Conservation (phyloP, 257 asterid species). For the Penstemon eatonii region DNA sequence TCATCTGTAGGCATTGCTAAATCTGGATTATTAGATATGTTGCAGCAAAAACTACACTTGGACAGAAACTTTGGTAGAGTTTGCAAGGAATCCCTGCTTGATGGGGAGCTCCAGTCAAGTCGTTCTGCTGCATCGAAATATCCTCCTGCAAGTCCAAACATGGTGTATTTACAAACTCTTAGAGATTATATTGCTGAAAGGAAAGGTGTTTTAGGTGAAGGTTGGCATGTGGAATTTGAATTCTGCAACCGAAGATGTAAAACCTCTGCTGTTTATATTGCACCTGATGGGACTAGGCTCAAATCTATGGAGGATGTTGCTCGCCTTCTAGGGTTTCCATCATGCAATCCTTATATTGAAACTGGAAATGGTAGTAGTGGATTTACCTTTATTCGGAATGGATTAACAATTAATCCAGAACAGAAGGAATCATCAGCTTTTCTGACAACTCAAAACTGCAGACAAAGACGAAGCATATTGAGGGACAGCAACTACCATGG, state of each 20-base stretch:
- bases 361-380: slow-evolving; percentile 43
- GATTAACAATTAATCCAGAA: slow-evolving; percentile 32
- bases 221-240: slow-evolving; percentile 82
- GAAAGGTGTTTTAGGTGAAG: slow-evolving; percentile 66
- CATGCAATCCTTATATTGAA: slow-evolving; percentile 35
- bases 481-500: slow-evolving; percentile 36
- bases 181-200: slow-evolving; percentile 66
- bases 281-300: slow-evolving; percentile 76
- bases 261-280: slow-evolving; percentile 62
- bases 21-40: slow-evolving; percentile 32
- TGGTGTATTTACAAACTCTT: slow-evolving; percentile 63
- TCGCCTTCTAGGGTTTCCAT: slow-evolving; percentile 56
- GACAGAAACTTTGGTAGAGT: slow-evolving; percentile 27
- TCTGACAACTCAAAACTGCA: slow-evolving; percentile 33
- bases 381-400: slow-evolving; percentile 33
- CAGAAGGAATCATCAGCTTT: slow-evolving; percentile 48
- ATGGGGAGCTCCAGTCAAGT: slow-evolving; percentile 33
- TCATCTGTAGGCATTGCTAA: slow-evolving; percentile 30
- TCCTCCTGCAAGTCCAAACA: slow-evolving; percentile 41
- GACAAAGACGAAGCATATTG: slow-evolving; percentile 40
- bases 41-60: slow-evolving; percentile 32
- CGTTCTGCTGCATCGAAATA: slow-evolving; percentile 35
- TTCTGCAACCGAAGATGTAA: slow-evolving; percentile 46
- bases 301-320: slow-evolving; percentile 81
- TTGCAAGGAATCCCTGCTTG: slow-evolving; percentile 35